Evolutionary conservation across 495 filamentous ascomycete genomes (phyloP), one percentile per base, ranked within the genome.

Genomic region (Tetracladium marchalianum): DNA sequence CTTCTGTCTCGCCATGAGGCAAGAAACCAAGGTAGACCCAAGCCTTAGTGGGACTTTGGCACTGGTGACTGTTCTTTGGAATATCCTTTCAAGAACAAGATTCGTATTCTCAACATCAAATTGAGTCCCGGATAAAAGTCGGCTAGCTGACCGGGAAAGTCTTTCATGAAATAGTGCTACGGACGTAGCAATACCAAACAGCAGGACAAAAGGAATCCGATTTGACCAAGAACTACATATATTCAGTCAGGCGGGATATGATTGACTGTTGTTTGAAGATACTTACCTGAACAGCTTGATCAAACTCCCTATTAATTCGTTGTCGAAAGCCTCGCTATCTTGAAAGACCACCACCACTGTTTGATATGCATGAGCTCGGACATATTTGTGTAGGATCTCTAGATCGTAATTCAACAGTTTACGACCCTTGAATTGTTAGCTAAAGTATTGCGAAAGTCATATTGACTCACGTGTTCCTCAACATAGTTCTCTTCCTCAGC

Each of bases 251-350:
- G 6, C 11, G 18, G 6, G 1, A 13, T 19, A 17, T 31, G 3
- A 7, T 31, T 16, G 11, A 36, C 19, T 27, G 7, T 27, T 8
- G 19, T 9, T 16, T 31, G 11, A 24, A 10, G n/a, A 13, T 9
- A 62, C 75, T 44, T 66, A 93, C 85, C 77, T 81, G 40, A 97
- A 76, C 4, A 97, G 64, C 17, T 75, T 75, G 34, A 96, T 70
- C 22, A 95, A 61, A 60, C 96, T 88, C 1, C 76, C 78, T 27
- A 97, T 64, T 22, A 96, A 62, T n/a, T 63, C 68, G 31, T 73
- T 75, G 56, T 96, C 89, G 58, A 97, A 96, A 5, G 84, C 90
- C 62, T 98, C 93, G 49, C 85, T 93, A 59, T 97, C 93, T 56
- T 86, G 80, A 42, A 98, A 81, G 11, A 82, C 81, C 16, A 98